Base-by-base conservation (phyloP, 2,329 filamentous ascomycete species). In the Xylaria sp. region DNA sequence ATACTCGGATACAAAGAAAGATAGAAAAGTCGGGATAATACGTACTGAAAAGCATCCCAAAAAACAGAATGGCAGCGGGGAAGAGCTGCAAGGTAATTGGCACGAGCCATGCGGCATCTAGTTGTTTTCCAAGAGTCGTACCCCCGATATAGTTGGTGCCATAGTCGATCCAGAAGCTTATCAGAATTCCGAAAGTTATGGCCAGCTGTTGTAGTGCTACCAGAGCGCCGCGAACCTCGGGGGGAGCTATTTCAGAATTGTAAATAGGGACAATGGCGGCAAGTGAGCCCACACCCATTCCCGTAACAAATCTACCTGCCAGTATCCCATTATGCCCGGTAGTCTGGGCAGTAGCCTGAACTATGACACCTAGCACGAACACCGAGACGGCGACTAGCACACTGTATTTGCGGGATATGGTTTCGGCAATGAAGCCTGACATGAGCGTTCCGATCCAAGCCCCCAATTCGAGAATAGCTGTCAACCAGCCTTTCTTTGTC, bases 361-460 rank as follows among this genome's bases (percentile, higher is more conserved):
- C 80, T 7, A 92, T 77, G 11, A 92, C 89, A 39, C 92, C 92
- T 1, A 94, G 57, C 5, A 91, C 87, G 77, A 94, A 93, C 25
- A 93, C 84, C 11, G 79, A 76, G 0, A 86, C 87, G 11, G 89
- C 89, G 38, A 92, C 83, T 17, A 93, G 78, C 62, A 93, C 89
- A 6, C 87, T 86, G 69, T 90, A 89, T 77, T 93, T 93, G 53
- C 92, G 84, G 1, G 89, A 91, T 56, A 89, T 77, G 3, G 85
- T 82, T 74, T 94, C 91, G 20, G 91, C 91, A n/a, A 93, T 77
- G 73, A 90, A 90, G 1, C 91, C 89, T 2, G 87, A 91, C 45
- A 90, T 82, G 2, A 94, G 78, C 0, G 89, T 87, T 42, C 92
- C 92, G n/a, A 92, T 75, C 91, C 91, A 94, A 49, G 91, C 91